Conservation (phyloP, 1,139 yeast genomes). For the Zygotorulaspora mrakii region DNA sequence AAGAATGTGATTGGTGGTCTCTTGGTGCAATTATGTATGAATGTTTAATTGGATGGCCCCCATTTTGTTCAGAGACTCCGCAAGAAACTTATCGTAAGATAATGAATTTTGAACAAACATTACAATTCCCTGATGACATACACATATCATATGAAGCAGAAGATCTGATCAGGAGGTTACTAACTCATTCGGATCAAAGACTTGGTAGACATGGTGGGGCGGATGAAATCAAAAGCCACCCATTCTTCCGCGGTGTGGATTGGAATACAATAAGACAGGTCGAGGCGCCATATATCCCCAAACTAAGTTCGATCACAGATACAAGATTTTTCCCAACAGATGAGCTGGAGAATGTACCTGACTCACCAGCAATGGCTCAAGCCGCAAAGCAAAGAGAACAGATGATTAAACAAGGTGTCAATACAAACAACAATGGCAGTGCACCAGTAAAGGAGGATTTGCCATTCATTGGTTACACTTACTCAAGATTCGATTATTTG, state of each 20-base stretch:
- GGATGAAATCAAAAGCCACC: conserved; percentile 85
- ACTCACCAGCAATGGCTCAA: conserved; percentile 76
- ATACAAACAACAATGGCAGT: conserved; percentile 33
- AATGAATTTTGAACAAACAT: conserved; percentile 89
- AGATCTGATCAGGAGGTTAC: conserved; percentile 76
- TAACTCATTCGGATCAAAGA: conserved; percentile 81
- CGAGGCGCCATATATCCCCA: conserved; percentile 92
- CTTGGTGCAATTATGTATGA: conserved; percentile 98
- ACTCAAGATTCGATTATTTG: conserved; percentile 86
- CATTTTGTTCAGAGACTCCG: conserved; percentile 98
- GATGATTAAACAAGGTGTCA: conserved; percentile 38
- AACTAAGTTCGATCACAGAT: conserved; percentile 82
- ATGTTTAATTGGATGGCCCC: conserved; percentile 99
- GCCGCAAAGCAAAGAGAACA: conserved; percentile 57
- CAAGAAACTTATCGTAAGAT: conserved; percentile 96
- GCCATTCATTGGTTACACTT: conserved; percentile 96
- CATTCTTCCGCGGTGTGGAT: conserved; percentile 93
- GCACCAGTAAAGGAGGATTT: conserved; percentile 62
- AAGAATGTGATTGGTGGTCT: conserved; percentile 99
- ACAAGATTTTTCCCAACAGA: conserved; percentile 98
- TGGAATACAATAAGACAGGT: conserved; percentile 92
- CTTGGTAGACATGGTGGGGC: conserved; percentile 93
- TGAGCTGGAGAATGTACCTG: conserved; percentile 92
- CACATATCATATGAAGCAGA: conserved; percentile 93
- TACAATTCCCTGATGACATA: conserved; percentile 92